Evolutionary conservation across 2,329 filamentous ascomycete species (phyloP), one percentile per base, ranked within the genome.

Genomic region (Sporothrix dimorphospora): DNA sequence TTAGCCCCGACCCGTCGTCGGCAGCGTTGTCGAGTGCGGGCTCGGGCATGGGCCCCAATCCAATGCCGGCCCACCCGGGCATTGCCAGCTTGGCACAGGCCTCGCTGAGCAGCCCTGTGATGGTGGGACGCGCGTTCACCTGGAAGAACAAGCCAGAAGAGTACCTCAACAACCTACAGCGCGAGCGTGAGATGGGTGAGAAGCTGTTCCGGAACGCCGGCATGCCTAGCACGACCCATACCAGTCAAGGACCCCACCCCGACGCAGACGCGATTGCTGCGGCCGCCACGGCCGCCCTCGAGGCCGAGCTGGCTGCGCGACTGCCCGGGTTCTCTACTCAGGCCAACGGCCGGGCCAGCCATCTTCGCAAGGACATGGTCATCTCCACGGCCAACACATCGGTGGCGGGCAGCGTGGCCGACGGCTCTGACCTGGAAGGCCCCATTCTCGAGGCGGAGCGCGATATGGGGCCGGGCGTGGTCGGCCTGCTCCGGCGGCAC

Each of bases 71-170:
- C 4, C 61, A 45, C 8, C 80, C 79, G 4, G 81, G 80, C 49
- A 79, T 82, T 40, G 78, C 81, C 16, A 77, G 79, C 27, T 71
- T 83, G 55, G 79, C 81, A 1, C 80, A 81, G 69, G 79, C 80
- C 14, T 81, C 83, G 49, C 53, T 81, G 19, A 79, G 81, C 14
- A 84, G 81, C 71, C 82, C 84, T 2, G 80, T 78, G 27, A 81
- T 81, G 69, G 77, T 86, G 0, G 82, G 82, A 19, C 85, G 86
- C 73, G 83, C 85, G 4, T 91, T 90, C 74, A 88, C 86, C 0
- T 91, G 89, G 89, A 90, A 89, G 77, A 87, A 84, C 71, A 91
- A 87, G 75, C 89, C 88, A 0, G 87, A 88, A 65, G 88, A 90
- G 69, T 90, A 90, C 74, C 79, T 84, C 9, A 77, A 80, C 63